Conservation (phyloP, 768 basidiomycete species). For the Austroboletus festivus region DNA sequence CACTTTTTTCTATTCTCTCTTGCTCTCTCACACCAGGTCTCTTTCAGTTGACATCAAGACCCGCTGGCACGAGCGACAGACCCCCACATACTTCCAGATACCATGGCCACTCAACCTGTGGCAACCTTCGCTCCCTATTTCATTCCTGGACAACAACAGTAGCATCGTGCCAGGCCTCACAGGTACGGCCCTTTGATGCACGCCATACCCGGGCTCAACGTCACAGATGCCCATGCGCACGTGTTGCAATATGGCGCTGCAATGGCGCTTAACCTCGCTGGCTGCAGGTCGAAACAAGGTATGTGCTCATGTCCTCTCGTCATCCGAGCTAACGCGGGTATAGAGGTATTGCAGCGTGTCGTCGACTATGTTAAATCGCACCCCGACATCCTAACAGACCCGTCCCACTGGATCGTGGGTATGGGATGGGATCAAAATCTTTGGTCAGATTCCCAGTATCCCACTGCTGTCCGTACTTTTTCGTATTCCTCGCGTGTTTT, state of each 20-base stretch:
- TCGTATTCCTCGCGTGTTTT: slow-evolving; percentile 6
- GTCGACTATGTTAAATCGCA: slow-evolving; percentile 56
- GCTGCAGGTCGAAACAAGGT: slow-evolving; percentile 60
- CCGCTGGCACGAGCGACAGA: slow-evolving; percentile 20
- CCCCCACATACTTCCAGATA: slow-evolving; percentile 7
- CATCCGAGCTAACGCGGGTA: not conserved
- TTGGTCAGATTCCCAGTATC: slow-evolving; percentile 64
- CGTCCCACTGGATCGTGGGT: slow-evolving; percentile 71
- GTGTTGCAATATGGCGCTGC: slow-evolving; percentile 66
- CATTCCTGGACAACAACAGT: slow-evolving; percentile 32
- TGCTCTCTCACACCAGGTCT: not conserved
- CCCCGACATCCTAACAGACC: slow-evolving; percentile 53
- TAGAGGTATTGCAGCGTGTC: slow-evolving; percentile 64
- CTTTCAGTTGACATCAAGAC: slow-evolving; percentile 20
- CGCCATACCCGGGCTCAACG: not conserved
- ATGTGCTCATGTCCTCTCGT: not conserved
- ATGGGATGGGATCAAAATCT: slow-evolving; percentile 94
- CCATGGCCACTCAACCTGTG: slow-evolving; percentile 24
- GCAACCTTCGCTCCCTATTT: slow-evolving; percentile 19
- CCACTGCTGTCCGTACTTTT: slow-evolving; percentile 57
- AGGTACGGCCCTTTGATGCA: slow-evolving; percentile 39
- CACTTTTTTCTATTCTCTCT: not conserved
- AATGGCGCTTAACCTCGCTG: slow-evolving; percentile 64
- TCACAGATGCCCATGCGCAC: slow-evolving; percentile 76
- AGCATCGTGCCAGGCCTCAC: slow-evolving; percentile 72